Evolutionary conservation across 768 basidiomycete species (phyloP).

Genomic region (Podaxis rugospora): DNA sequence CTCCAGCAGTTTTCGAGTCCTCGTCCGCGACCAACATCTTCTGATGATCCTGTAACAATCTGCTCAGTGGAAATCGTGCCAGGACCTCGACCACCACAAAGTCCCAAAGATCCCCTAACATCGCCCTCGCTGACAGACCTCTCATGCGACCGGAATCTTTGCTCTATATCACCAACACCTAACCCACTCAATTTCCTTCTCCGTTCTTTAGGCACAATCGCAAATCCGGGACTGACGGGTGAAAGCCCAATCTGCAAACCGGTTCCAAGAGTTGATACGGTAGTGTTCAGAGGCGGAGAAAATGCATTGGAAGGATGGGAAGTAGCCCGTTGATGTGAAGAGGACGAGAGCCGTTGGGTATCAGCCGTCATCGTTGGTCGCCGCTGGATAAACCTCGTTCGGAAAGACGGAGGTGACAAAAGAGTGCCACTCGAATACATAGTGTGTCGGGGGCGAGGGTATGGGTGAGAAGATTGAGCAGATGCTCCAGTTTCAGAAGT

Average conservation of each 20-base stretch:
- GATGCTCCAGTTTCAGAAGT: not conserved
- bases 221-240: constrained; percentile 74
- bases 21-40: not conserved
- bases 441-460: not conserved
- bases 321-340: constrained; percentile 2
- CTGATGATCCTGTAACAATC: not conserved
- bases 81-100: not conserved
- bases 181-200: constrained; percentile 38
- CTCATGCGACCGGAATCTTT: constrained; percentile 21
- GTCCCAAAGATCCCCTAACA: constrained; percentile 16
- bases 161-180: constrained; percentile 16
- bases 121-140: constrained; percentile 54
- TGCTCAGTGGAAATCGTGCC: not conserved
- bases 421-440: not conserved
- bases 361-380: not conserved
- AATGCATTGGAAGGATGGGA: constrained; percentile 15
- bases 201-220: constrained; percentile 53
- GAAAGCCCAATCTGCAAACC: constrained; percentile 77
- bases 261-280: constrained; percentile 34
- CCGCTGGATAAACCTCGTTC: not conserved
- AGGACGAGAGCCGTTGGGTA: not conserved
- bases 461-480: not conserved
- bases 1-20: constrained; percentile 18
- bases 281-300: constrained; percentile 28
- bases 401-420: not conserved